phyloP scores from a whole-genome alignment of 768 basidiomycete genomes.

The Tephrocybe sp. region DNA sequence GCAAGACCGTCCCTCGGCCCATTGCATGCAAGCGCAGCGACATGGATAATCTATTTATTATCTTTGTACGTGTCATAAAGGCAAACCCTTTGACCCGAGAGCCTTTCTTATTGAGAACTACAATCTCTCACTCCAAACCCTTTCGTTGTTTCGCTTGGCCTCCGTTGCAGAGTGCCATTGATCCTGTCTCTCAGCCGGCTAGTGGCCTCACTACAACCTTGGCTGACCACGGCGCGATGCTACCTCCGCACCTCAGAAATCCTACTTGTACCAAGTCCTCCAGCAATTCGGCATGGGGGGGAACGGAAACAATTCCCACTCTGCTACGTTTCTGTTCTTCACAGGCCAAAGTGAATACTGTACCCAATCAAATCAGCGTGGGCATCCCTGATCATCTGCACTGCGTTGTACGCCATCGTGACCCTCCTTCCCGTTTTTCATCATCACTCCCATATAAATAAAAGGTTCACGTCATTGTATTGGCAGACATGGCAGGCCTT shows the following conservation, averaged over 20 bases:
- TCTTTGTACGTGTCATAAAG: constrained; percentile 17
- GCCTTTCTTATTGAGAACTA: constrained; percentile 24
- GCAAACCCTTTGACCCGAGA: constrained; percentile 3
- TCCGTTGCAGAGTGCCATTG: constrained; percentile 42
- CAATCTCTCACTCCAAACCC: constrained; percentile 15
- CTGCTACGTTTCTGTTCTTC: constrained; percentile 54
- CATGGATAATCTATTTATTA: constrained; percentile 20
- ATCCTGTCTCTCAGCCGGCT: constrained; percentile 38
- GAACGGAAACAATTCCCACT: constrained; percentile 41
- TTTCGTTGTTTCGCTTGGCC: constrained; percentile 8
- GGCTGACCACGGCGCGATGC: constrained; percentile 43
- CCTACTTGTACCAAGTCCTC: constrained; percentile 39
- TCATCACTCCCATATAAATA: constrained; percentile 34
- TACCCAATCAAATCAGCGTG: constrained; percentile 30
- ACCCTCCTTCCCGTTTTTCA: constrained; percentile 32
- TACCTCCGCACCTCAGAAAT: constrained; percentile 30
- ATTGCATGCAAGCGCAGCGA: constrained; percentile 20
- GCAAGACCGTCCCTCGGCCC: constrained; percentile 16
- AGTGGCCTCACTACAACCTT: constrained; percentile 43
- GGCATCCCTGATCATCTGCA: constrained; percentile 28
- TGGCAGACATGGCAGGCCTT: constrained; percentile 27
- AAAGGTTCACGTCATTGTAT: constrained; percentile 30
- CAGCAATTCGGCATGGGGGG: constrained; percentile 34
- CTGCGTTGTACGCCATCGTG: constrained; percentile 27
- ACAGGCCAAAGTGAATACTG: constrained; percentile 44